Base-by-base conservation (phyloP, 2,329 filamentous ascomycete genomes). In the Emergomyces pasteurianus region DNA sequence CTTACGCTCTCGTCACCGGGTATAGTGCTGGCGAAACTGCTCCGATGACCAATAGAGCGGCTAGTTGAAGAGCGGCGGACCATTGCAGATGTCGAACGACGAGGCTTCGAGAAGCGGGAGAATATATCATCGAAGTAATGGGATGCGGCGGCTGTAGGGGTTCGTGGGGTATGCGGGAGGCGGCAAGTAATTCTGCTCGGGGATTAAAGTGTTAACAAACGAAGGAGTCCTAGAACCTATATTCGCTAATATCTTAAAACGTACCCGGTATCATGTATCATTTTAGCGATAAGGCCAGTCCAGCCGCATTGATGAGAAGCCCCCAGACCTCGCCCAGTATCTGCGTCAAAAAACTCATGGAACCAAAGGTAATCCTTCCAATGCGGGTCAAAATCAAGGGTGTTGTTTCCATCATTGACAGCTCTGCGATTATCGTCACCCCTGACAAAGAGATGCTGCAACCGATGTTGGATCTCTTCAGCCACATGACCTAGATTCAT, bases 191-290 rank as follows among this genome's bases (percentile, higher is more conserved):
- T 82, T 66, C 89, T 92, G 65, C 26, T 31, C 12, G 61, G 58
- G 26, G 26, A 28, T 28, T 58, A 58, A n/a, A 49, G 2, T 50
- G 72, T 84, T 75, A 85, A 80, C 69, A 62, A 5, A 16, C 3
- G 4, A 43, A 8, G 21, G 2, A 10, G 23, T 6, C 34, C 46
- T 52, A 28, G 47, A 43, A 16, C 34, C 2, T 16, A 21, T 34
- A n/a, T 28, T 59, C 36, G 26, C 23, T 2, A 16, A 28, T 55
- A 42, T 42, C 6, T 46, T n/a, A 52, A 18, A 26, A 77, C 86
- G 79, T 86, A 94, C 89, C 92, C 92, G 67, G 92, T 96, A 71
- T 97, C 94, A 68, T 97, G 92, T 63, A 97, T 97, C 84, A 97
- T 89, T 75, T 95, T 92, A 31, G 92, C 92, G 72, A 97, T 91